Evolutionary conservation across 441 rosid genomes (phyloP), one percentile per base, ranked within the genome.

Genomic region (Corymbia citriodora): DNA sequence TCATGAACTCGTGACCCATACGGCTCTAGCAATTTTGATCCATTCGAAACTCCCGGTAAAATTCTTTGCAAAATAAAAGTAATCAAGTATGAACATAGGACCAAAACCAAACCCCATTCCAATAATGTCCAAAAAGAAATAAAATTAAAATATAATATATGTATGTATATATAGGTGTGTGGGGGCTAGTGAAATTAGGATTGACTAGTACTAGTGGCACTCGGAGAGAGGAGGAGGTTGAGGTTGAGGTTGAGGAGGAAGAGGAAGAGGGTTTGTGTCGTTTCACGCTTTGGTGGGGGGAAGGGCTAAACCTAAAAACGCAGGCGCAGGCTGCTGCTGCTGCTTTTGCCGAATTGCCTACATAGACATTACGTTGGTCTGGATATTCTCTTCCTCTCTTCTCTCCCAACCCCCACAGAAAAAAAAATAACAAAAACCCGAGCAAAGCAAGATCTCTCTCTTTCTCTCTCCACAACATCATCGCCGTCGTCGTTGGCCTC

Each of bases 21-120:
- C 33, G 3, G 2, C 23, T 27, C 29, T 16, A 7, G 6, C 85
- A 59, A 59, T 25, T 27, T 21, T 11, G 19, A 19, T 33, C 9
- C 0, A 72, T 36, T 13, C 4, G 2, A 19, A 10, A 4, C 23
- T 19, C 27, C 2, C 15, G 16, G 2, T 16, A 16, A 33, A 68
- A 68, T 68, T 59, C 3, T 25, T 59, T 59, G 9, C 65, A 10
- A 4, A 59, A 59, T 25, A 59, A 59, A 59, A 59, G 6, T 25
- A 59, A 59, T 25, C 11, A 23, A 59, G n/a, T 59, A 3, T 1
- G 14, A 25, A 59, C 29, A 4, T 2, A 14, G 25, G 11, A 25
- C n/a, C n/a, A 40, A 40, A 40, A 40, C 6, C n/a, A 25, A 59
- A 59, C 0, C n/a, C 25, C n/a, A 5, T 29, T 59, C 4, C n/a